phyloP scores from a whole-genome alignment of 345 rosid genomes.

The Cardamine chenopodiifolia region DNA sequence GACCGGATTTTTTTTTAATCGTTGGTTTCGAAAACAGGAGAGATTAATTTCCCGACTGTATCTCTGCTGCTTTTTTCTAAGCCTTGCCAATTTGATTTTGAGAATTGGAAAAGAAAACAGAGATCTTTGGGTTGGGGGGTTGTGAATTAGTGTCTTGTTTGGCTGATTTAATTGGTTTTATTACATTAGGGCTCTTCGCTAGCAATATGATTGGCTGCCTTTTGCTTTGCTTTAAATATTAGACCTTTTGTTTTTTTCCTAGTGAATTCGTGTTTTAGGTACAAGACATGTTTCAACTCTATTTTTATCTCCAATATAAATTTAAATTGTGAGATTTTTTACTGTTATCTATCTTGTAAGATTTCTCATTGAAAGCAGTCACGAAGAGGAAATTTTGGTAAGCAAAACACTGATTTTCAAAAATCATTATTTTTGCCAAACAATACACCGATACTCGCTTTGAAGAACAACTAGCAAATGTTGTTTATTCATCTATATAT shows the following conservation, averaged over 20 bases:
- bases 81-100: constrained; percentile 21
- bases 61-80: constrained; percentile 3
- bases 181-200: constrained; percentile 30
- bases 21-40: constrained; percentile 18
- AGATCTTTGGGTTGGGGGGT: constrained; percentile 26
- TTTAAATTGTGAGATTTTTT: background rate
- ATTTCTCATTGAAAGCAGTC: too few relatives aligned
- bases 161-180: constrained; percentile 25
- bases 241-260: constrained; percentile 11
- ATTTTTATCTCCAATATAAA: background rate
- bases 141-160: constrained; percentile 20
- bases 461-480: too few relatives aligned
- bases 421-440: background rate
- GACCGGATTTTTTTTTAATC: background rate
- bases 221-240: constrained; percentile 7
- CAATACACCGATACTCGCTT: background rate
- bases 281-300: background rate
- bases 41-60: constrained; percentile 18
- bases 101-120: constrained; percentile 24
- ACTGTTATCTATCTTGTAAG: background rate
- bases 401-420: background rate
- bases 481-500: background rate
- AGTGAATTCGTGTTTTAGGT: constrained; percentile 25
- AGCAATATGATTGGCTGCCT: constrained; percentile 13
- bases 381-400: background rate